Base-by-base conservation (phyloP, 1,139 yeast genomes). In the Geotrichum australiense region DNA sequence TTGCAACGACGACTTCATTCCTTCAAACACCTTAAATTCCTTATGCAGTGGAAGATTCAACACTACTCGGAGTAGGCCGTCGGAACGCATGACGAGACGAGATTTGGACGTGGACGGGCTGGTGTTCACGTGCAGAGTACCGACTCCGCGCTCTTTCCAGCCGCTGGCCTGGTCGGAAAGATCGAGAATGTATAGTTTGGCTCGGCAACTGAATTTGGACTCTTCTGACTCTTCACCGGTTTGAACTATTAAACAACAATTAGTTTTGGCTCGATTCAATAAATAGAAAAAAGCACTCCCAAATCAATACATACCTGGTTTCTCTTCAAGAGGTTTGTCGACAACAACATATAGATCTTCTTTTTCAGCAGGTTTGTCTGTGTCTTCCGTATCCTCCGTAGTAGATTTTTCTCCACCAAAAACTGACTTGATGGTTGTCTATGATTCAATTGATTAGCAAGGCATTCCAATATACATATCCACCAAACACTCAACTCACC, bases 81-180 rank as follows among this genome's bases (percentile, higher is more conserved):
- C 85, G 3, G 95, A 80, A 58, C 99, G 76, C 96, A 93, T 89
- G 3, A 91, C 82, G 21, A 91, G 61, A 52, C 97, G 70, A 2
- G 76, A 64, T 16, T 59, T 60, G 40, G 52, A 53, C 36, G 48
- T 52, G 40, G n/a, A 36, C 19, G 59, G 55, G n/a, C 69, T 63
- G 47, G 74, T 73, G 61, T 91, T 91, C 29, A 93, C 73, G 60
- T 85, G 95, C 14, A 93, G 65, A 3, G 78, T 74, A 1, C 99
- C 99, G 30, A 82, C 71, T 14, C 98, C 99, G 54, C 94, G 75
- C 62, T 93, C 98, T 59, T 84, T 91, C 98, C 99, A 93, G 1
- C 96, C 96, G 21, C 71, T 75, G 10, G 71, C 61, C 1, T 82
- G 71, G 31, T 75, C 71, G 1, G 79, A 65, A 30, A 89, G 65